A percentile compares a stretch with the other conserved stretches of the same genome.
Evolutionary conservation across 106 monocot genomes (phyloP).

Genomic region (Dioscorea dumetorum): DNA sequence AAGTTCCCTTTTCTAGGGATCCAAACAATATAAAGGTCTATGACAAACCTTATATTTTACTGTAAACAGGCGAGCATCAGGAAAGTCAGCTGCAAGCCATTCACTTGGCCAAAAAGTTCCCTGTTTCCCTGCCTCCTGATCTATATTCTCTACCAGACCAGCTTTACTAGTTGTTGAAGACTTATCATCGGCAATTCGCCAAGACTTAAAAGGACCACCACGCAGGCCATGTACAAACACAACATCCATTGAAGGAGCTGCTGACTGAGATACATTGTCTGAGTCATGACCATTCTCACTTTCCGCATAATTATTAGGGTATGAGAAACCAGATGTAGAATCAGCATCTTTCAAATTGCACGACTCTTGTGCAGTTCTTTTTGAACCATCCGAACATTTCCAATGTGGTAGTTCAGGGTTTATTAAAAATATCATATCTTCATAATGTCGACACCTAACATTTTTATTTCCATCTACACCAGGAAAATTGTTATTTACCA

Average conservation of each 20-base stretch:
- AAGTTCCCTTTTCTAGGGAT: not conserved
- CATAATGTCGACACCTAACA: slow-evolving; percentile 44
- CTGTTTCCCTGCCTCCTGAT: slow-evolving; percentile 90
- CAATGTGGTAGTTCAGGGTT: slow-evolving; percentile 75
- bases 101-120: slow-evolving; percentile 98
- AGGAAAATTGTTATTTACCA: not conserved
- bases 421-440: slow-evolving; percentile 85
- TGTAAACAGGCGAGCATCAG: slow-evolving; percentile 68
- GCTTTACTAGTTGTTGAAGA: slow-evolving; percentile 83
- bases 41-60: slow-evolving; percentile 91
- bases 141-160: slow-evolving; percentile 89
- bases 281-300: slow-evolving; percentile 5
- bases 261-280: slow-evolving; percentile 5
- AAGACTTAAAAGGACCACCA: slow-evolving; percentile 97
- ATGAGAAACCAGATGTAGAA: not conserved
- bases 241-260: slow-evolving; percentile 58
- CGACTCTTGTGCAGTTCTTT: slow-evolving; percentile 1
- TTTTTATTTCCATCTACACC: slow-evolving; percentile 11
- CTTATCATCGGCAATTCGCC: slow-evolving; percentile 95
- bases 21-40: not conserved
- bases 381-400: slow-evolving; percentile 23
- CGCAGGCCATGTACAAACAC: slow-evolving; percentile 95
- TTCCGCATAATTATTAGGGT: slow-evolving; percentile 8
- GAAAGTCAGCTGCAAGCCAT: slow-evolving; percentile 90
- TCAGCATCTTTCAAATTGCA: slow-evolving; percentile 9